phyloP scores from a whole-genome alignment of 768 basidiomycete species.

The Coprinopsis sp. region DNA sequence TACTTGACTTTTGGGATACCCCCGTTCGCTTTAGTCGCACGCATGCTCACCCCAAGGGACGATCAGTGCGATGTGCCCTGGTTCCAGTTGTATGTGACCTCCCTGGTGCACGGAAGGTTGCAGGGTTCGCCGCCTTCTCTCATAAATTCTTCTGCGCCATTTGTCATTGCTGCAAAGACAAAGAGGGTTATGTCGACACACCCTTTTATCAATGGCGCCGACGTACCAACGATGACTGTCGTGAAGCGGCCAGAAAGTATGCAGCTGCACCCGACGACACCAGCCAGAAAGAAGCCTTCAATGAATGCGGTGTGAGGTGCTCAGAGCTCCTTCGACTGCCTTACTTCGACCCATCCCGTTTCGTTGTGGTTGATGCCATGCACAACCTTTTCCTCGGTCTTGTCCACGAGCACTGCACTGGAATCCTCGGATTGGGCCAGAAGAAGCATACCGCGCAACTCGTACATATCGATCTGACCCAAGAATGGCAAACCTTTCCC shows the following conservation, averaged over 20 bases:
- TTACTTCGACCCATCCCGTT: conserved; percentile 11
- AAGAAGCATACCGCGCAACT: too few species aligned
- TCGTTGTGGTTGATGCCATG: conserved; percentile 12
- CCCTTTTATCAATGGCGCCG: conserved; percentile 14
- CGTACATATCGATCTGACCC: too few species aligned
- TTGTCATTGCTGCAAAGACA: conserved; percentile 14
- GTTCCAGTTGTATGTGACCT: conserved; percentile 33
- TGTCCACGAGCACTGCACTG: conserved; percentile 7
- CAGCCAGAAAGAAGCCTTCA: neutral
- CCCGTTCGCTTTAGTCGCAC: conserved; percentile 28
- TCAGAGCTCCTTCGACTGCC: conserved; percentile 9
- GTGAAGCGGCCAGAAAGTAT: neutral
- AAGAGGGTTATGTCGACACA: conserved; percentile 15
- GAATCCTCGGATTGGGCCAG: neutral
- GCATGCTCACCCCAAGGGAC: conserved; percentile 16
- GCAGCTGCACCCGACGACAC: neutral
- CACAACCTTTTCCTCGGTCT: conserved; percentile 10
- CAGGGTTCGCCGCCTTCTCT: conserved; percentile 19
- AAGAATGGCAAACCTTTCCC: too few species aligned
- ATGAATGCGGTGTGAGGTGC: conserved; percentile 9
- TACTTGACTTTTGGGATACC: conserved; percentile 27
- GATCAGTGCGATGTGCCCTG: conserved; percentile 23
- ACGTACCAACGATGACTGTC: conserved; percentile 12
- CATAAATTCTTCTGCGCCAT: conserved; percentile 21
- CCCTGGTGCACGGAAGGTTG: conserved; percentile 26